Evolutionary conservation across 2,329 filamentous ascomycete species (phyloP).

Genomic region (Passalora sequoiae): DNA sequence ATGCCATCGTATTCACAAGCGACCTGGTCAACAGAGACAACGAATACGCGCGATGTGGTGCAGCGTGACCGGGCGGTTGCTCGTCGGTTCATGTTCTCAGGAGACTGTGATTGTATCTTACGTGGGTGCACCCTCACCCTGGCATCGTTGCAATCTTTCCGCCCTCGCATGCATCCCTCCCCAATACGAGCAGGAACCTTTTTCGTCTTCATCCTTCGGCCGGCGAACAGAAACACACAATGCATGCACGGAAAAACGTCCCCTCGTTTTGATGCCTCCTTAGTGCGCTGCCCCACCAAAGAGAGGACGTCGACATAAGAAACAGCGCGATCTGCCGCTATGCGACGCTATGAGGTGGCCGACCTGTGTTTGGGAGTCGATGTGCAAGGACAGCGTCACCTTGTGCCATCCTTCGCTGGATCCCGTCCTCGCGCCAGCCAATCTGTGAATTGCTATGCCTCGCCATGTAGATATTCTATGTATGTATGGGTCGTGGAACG

Average conservation of each 20-base stretch:
- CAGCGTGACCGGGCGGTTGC: too few relatives aligned
- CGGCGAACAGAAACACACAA: not conserved
- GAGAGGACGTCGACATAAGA: conserved; percentile 32
- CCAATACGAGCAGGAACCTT: not conserved
- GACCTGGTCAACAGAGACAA: conserved; percentile 1
- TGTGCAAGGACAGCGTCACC: conserved; percentile 10
- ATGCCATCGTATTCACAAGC: conserved; percentile 1
- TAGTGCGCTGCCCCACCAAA: conserved; percentile 28
- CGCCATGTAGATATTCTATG: too few relatives aligned
- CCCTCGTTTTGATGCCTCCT: too few relatives aligned
- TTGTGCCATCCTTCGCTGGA: conserved; percentile 7
- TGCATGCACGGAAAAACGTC: conserved; percentile 1
- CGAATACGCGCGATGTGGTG: not conserved
- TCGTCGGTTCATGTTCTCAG: too few relatives aligned
- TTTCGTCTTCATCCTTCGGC: too few relatives aligned
- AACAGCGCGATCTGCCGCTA: conserved; percentile 29
- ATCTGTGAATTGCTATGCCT: conserved; percentile 1
- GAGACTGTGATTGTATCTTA: not conserved
- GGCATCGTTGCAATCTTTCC: not conserved
- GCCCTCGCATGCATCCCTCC: not conserved
- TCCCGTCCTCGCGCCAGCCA: not conserved
- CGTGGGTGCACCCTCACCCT: not conserved
- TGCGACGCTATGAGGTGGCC: conserved; percentile 26
- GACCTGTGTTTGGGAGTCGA: conserved; percentile 17
- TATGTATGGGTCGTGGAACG: not conserved